These are phyloP conservation scores for Suhomyces wounanorum DNA, from an alignment of 1,139 yeast species.

Conservation along the genomic window DNA sequence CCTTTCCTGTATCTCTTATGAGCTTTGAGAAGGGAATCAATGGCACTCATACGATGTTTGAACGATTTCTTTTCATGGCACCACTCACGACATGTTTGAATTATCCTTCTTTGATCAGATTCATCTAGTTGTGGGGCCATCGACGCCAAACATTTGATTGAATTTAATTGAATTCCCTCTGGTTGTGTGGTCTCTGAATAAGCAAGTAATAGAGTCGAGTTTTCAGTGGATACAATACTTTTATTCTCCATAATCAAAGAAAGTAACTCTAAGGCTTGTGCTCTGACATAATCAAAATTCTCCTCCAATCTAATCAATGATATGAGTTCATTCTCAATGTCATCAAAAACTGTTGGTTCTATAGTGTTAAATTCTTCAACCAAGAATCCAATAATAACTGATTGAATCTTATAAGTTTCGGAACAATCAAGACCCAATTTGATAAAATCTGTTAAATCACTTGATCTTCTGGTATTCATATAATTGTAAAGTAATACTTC, in stretches of 20 bases:
- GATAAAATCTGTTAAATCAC: conserved; percentile 23
- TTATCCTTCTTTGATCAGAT: conserved; percentile 2
- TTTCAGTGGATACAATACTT: background rate
- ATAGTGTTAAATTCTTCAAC: conserved; percentile 12
- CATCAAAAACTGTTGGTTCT: background rate
- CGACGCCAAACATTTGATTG: conserved; percentile 16
- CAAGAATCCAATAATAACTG: conserved; percentile 39
- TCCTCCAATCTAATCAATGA: conserved; percentile 25
- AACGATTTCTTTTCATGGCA: conserved; percentile 46
- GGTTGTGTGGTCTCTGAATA: background rate
- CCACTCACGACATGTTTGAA: conserved; percentile 17
- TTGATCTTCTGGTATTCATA: background rate
- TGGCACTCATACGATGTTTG: conserved; percentile 49
- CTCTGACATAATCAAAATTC: conserved; percentile 46
- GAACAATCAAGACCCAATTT: conserved; percentile 35
- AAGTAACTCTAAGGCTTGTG: conserved; percentile 41
- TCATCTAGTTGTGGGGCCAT: conserved; percentile 1
- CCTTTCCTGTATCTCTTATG: conserved; percentile 1
- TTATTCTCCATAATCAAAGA: conserved; percentile 17
- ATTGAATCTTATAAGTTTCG: conserved; percentile 51
- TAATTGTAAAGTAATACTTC: conserved; percentile 27
- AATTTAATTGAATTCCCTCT: conserved; percentile 12
- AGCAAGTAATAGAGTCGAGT: background rate
- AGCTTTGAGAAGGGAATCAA: conserved; percentile 44
- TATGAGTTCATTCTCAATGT: background rate